These are phyloP conservation scores for Brassica napus DNA, from an alignment of 345 rosid genomes.

Conservation along the genomic window DNA sequence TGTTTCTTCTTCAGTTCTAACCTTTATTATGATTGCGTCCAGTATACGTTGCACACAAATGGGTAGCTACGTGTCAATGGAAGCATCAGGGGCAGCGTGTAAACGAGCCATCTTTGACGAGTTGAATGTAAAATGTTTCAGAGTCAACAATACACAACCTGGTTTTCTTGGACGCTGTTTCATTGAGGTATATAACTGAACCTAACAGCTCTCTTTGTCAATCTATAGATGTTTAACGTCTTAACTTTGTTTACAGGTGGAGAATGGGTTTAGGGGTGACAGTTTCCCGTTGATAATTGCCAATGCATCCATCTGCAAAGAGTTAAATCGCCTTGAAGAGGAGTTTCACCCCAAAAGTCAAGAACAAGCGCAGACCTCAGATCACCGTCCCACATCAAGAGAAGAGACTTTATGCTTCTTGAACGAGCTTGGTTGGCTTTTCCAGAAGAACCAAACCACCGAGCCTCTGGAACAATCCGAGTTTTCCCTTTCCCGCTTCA, in stretches of 20 bases:
- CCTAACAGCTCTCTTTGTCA: not conserved
- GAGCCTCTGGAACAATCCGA: slow-evolving; percentile 39
- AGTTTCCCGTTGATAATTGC: slow-evolving; percentile 85
- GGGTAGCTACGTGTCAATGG: slow-evolving; percentile 68
- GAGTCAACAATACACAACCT: slow-evolving; percentile 45
- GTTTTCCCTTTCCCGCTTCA: slow-evolving; percentile 64
- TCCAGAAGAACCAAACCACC: slow-evolving; percentile 55
- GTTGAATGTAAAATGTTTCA: slow-evolving; percentile 54
- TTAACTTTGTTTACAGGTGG: slow-evolving; percentile 57
- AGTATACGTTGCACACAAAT: slow-evolving; percentile 64
- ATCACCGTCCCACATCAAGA: slow-evolving; percentile 49
- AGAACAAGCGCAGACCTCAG: slow-evolving; percentile 44
- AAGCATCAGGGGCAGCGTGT: slow-evolving; percentile 42
- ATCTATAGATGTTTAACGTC: not conserved
- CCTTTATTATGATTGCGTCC: slow-evolving; percentile 15
- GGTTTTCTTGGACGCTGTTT: slow-evolving; percentile 70
- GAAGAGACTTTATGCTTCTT: slow-evolving; percentile 72
- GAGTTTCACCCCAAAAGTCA: slow-evolving; percentile 53
- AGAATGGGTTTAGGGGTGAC: slow-evolving; percentile 83
- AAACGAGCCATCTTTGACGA: slow-evolving; percentile 52
- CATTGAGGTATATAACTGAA: slow-evolving; percentile 66
- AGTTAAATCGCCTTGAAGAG: slow-evolving; percentile 68
- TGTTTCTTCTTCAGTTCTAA: slow-evolving; percentile 18
- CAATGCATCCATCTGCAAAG: slow-evolving; percentile 73
- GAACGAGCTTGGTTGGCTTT: slow-evolving; percentile 95